Base-by-base conservation (phyloP, 169 alveolate genomes). In the Cryptosporidium muris region DNA sequence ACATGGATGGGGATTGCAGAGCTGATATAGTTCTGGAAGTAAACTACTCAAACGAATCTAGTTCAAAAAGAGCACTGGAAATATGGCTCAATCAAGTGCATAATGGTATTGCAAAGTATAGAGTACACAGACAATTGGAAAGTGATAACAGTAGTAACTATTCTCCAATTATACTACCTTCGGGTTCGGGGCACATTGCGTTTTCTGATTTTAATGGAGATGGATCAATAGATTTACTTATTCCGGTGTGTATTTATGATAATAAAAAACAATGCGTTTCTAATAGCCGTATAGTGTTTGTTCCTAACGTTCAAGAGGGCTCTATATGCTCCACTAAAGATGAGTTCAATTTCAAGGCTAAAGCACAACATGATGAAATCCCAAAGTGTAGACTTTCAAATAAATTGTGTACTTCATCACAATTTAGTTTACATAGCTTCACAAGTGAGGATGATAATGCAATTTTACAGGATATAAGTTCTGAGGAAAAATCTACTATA, bases 1-100 rank as follows among this genome's bases (percentile, higher is more conserved):
- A 93, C 81, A 88, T 93, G 68, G 90, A 93, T 64, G 96, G 96
- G 6, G 96, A 93, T 67, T 92, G 95, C 65, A 92, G 95, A 63
- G 81, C 96, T 1, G 96, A 93, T 80, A 81, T 93, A 56, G 94
- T 93, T 1, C 92, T 93, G 48, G 90, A 90, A 42, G 89, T 91
- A 8, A 66, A 89, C 51, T 51, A 89, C 74, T 89, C 81, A 51
- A 52, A 67, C 5, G 47, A 68, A 42, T 25, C 51, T 51, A 80
- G 67, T 43, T 65, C 47, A 5, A 45, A 49, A 5, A 4, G 16
- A 3, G 85, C 74, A 47, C 52, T 74, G 45, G 85, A 74, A 38
- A 74, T 74, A 16, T 74, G 85, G 85, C 43, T 52, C 6, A 53
- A 74, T 42, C 52, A 56, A 74, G 45, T 74, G 51, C 40, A 58